These are phyloP conservation scores for Bidens hawaiensis DNA, from an alignment of 140 eudicot species.

Conservation along the genomic window DNA sequence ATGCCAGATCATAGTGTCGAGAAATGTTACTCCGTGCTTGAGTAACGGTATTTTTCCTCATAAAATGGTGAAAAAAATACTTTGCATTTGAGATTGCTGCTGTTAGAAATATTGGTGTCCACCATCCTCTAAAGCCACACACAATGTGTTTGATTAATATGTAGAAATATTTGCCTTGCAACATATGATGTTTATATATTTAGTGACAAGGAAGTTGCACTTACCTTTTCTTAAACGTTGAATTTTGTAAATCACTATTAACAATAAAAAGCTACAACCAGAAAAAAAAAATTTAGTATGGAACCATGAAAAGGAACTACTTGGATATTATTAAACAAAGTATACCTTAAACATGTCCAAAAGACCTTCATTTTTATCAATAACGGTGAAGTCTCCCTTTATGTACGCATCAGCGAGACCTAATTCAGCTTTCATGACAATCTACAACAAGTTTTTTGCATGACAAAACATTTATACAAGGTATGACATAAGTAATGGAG, in stretches of 20 bases:
- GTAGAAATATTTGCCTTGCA: neutral
- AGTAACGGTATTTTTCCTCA: slow-evolving; percentile 67
- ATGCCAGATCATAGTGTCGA: slow-evolving; percentile 80
- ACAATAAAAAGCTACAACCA: slow-evolving; percentile 52
- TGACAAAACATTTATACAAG: neutral
- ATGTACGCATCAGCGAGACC: slow-evolving; percentile 98
- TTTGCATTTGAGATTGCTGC: slow-evolving; percentile 81
- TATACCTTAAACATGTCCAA: slow-evolving; percentile 68
- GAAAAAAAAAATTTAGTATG: neutral
- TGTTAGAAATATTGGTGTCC: slow-evolving; percentile 84
- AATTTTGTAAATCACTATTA: slow-evolving; percentile 47
- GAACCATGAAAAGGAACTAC: neutral
- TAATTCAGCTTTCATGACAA: slow-evolving; percentile 75
- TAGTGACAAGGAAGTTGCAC: neutral
- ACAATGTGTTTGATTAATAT: neutral
- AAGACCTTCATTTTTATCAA: slow-evolving; percentile 75
- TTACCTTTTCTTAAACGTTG: slow-evolving; percentile 38
- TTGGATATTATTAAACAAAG: neutral
- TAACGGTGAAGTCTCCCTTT: slow-evolving; percentile 76
- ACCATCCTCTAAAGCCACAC: slow-evolving; percentile 68
- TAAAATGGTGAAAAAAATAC: slow-evolving; percentile 55
- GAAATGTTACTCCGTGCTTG: slow-evolving; percentile 94
- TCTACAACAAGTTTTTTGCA: slow-evolving; percentile 30
- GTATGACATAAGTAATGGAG: neutral
- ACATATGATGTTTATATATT: neutral